phyloP scores from a whole-genome alignment of 345 rosid genomes.

The Ceriops decandra region DNA sequence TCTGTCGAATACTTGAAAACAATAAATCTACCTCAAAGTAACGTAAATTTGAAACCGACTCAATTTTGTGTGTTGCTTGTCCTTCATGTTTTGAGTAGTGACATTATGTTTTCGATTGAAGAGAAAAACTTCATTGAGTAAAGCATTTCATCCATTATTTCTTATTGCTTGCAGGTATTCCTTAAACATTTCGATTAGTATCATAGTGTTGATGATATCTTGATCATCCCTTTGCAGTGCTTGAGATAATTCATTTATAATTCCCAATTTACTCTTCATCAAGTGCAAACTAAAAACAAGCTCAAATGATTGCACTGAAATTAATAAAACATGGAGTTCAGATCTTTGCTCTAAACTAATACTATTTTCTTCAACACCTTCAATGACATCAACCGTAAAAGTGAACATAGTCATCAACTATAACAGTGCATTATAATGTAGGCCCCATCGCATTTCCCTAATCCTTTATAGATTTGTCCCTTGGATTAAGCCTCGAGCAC shows the following conservation, averaged over 20 bases:
- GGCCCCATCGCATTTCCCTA: slow-evolving; percentile 1
- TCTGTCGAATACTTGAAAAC: neutral
- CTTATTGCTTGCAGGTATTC: neutral
- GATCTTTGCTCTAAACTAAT: neutral
- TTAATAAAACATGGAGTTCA: neutral
- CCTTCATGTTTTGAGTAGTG: neutral
- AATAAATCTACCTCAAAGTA: neutral
- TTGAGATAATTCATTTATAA: slow-evolving; percentile 12
- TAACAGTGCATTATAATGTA: neutral
- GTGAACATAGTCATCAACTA: neutral
- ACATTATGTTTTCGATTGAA: neutral
- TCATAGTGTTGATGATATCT: slow-evolving; percentile 8
- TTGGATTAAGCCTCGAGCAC: neutral
- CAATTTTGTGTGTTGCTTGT: neutral
- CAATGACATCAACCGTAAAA: slow-evolving; percentile 4
- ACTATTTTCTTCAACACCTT: neutral
- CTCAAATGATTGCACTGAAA: neutral
- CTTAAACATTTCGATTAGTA: neutral
- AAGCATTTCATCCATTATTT: neutral
- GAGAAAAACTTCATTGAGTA: neutral
- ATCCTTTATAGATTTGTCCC: neutral
- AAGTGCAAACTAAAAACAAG: neutral
- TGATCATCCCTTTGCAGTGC: slow-evolving; percentile 9
- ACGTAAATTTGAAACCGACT: neutral
- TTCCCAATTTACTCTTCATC: neutral